Evolutionary conservation across 1,284 basidiomycete species (phyloP), one percentile per base, ranked within the genome.

Genomic region (Cryptococcus amylolentus): DNA sequence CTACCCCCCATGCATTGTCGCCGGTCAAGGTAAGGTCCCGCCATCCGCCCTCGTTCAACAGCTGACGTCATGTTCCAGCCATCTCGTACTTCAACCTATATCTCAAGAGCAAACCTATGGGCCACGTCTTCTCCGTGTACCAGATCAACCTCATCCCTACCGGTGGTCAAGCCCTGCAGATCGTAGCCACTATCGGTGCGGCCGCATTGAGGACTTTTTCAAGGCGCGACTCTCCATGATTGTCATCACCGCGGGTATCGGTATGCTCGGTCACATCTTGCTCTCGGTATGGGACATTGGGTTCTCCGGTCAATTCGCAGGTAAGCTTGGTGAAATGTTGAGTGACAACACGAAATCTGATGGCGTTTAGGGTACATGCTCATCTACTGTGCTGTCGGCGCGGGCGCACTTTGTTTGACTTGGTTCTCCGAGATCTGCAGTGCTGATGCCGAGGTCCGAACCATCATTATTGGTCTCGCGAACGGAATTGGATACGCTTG

Each of bases 71-170:
- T 28, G 18, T 28, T 35, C 12, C 38, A 54, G 52, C 52, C 40
- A 54, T 54, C 28, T 49, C 52, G 6, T 54, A 54, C 31, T 54
- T 54, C 39, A 54, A 54, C 52, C 38, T 54, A 38, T 54, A 41
- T 37, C 39, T 54, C 12, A 54, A 54, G 38, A 49, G 46, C 26
- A 54, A 49, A 10, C 52, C 52, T 14, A 18, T 27, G 16, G 46
- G 39, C 4, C 46, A 54, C 52, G 41, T 39, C n/a, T 54, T 54
- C 18, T 39, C 46, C 12, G 40, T 42, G 10, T 54, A 54, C 44
- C 52, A 56, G 35, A 41, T 56, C 50, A 52, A 56, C 39, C 43
- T 56, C 28, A 56, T 56, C 20, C 55, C 55, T 18, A 56, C 55
- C 1, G 55, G 55, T 9, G 55, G 55, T 27, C 45, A 56, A 46